Conservation (phyloP, 257 asterid genomes). For the Solanum pennellii region DNA sequence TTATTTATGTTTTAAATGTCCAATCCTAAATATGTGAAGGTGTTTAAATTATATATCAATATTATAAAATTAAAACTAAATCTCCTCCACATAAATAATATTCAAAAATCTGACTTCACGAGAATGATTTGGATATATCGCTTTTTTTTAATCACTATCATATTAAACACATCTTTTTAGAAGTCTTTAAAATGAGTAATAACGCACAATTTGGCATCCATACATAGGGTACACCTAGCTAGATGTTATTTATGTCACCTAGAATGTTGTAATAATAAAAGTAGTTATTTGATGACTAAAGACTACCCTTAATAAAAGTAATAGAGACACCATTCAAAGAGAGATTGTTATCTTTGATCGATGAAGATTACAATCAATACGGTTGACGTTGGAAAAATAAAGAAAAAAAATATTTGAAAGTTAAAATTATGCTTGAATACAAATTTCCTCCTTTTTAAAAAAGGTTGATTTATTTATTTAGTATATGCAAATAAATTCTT, state of each 20-base stretch:
- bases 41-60: not conserved
- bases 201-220: not conserved
- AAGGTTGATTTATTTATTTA: not conserved
- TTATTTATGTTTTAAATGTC: not conserved
- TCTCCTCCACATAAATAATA: not conserved
- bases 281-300: not conserved
- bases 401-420: not conserved
- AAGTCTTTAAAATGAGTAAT: not conserved
- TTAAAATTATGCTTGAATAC: not conserved
- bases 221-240: not conserved
- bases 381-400: not conserved
- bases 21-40: not conserved
- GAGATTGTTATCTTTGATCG: not conserved
- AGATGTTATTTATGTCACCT: not conserved
- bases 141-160: not conserved
- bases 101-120: not conserved
- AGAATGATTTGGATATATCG: not conserved
- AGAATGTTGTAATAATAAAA: not conserved
- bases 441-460: not conserved
- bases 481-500: not conserved
- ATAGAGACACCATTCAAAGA: not conserved
- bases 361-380: not conserved
- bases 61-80: not conserved
- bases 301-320: not conserved
- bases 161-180: not conserved